These are phyloP conservation scores for Naganishia sp. DNA, from an alignment of 1,284 basidiomycete genomes.

Conservation along the genomic window DNA sequence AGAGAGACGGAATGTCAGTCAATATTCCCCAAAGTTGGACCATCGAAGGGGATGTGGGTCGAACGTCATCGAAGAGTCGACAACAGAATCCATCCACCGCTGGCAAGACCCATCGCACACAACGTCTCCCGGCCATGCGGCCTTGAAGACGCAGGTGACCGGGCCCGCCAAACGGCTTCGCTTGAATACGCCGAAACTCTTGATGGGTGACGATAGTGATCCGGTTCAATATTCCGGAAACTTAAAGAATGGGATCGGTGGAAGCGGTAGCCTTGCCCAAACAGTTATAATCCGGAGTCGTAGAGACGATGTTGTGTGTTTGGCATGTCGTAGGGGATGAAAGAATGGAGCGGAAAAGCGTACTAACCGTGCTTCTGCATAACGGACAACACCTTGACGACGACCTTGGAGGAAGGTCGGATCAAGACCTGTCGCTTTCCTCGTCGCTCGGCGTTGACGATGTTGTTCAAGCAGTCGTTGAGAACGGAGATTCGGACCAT, in stretches of 20 bases:
- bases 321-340: neutral
- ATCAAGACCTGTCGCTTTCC: slow-evolving; percentile 97
- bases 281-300: slow-evolving; percentile 33
- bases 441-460: slow-evolving; percentile 96
- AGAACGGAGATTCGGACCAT: slow-evolving; percentile 56
- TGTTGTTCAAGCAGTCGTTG: slow-evolving; percentile 86
- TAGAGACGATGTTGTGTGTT: neutral
- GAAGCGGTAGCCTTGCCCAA: slow-evolving; percentile 50
- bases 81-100: slow-evolving; percentile 49
- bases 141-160: slow-evolving; percentile 41
- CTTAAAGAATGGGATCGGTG: slow-evolving; percentile 56
- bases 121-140: slow-evolving; percentile 48
- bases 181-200: slow-evolving; percentile 25
- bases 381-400: slow-evolving; percentile 91
- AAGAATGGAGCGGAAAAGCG: neutral
- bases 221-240: slow-evolving; percentile 47
- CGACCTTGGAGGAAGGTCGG: slow-evolving; percentile 92
- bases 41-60: slow-evolving; percentile 40
- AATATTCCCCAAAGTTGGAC: slow-evolving; percentile 4
- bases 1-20: slow-evolving; percentile 12
- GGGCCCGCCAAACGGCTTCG: slow-evolving; percentile 39
- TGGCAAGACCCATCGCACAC: slow-evolving; percentile 36
- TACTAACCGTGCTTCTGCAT: slow-evolving; percentile 95
- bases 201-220: slow-evolving; percentile 30
- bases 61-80: slow-evolving; percentile 15